These are phyloP conservation scores for Pulveroboletus sp. DNA, from an alignment of 768 basidiomycete species.

Conservation along the genomic window DNA sequence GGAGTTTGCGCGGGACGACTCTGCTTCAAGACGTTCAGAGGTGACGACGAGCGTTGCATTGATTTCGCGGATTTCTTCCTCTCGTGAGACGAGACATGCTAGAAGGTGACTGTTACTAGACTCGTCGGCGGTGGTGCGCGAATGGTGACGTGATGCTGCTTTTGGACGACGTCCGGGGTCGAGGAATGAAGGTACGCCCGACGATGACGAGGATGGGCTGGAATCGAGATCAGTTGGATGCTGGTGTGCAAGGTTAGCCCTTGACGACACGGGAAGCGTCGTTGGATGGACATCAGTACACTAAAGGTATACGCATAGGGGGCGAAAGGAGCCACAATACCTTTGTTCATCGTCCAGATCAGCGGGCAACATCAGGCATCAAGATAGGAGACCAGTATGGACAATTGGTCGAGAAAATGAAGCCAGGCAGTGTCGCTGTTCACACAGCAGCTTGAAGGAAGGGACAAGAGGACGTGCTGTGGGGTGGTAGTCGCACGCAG, in stretches of 20 bases:
- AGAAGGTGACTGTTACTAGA: constrained; percentile 29
- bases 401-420: not conserved
- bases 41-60: constrained; percentile 24
- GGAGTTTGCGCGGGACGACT: constrained; percentile 39
- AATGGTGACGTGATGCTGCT: constrained; percentile 24
- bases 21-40: constrained; percentile 35
- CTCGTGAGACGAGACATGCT: constrained; percentile 25
- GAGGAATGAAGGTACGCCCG: constrained; percentile 13
- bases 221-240: constrained; percentile 31
- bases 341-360: constrained; percentile 29
- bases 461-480: not conserved
- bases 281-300: constrained; percentile 1
- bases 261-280: constrained; percentile 1
- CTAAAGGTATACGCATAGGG: not conserved
- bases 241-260: constrained; percentile 23
- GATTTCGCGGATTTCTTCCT: constrained; percentile 31
- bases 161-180: constrained; percentile 22
- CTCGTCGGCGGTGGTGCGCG: constrained; percentile 23
- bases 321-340: constrained; percentile 8
- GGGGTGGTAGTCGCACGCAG: not conserved
- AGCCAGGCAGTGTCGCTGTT: not conserved
- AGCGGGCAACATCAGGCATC: constrained; percentile 24
- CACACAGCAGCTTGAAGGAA: constrained; percentile 2
- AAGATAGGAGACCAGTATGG: constrained; percentile 3
- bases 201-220: constrained; percentile 24